These are phyloP conservation scores for Phylloporus rhodoxanthus DNA, from an alignment of 768 basidiomycete species.

Conservation along the genomic window DNA sequence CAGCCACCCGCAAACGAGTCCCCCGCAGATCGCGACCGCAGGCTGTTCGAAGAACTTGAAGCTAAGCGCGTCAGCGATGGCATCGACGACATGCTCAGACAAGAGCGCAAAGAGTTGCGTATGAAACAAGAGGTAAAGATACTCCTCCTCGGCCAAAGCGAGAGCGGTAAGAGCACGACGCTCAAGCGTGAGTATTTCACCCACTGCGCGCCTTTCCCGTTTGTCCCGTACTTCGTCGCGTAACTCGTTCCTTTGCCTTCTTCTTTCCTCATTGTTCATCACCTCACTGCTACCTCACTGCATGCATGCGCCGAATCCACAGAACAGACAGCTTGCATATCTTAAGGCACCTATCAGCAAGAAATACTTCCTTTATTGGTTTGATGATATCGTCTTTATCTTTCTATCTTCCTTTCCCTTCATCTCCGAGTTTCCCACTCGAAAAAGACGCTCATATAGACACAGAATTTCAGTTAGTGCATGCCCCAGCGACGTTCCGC, in stretches of 20 bases:
- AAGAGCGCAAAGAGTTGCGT: slow-evolving; percentile 60
- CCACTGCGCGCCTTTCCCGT: slow-evolving; percentile 2
- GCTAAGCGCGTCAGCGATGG: slow-evolving; percentile 69
- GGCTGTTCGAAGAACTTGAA: slow-evolving; percentile 61
- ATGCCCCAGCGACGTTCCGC: slow-evolving; percentile 69
- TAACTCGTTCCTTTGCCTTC: neutral
- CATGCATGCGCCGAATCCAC: slow-evolving; percentile 1
- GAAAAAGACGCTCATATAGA: slow-evolving; percentile 16
- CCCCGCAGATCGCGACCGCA: slow-evolving; percentile 53
- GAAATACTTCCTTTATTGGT: slow-evolving; percentile 5
- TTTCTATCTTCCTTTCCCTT: neutral
- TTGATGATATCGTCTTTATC: slow-evolving; percentile 1
- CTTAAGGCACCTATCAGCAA: neutral
- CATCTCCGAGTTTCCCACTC: neutral
- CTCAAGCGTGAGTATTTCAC: slow-evolving; percentile 67
- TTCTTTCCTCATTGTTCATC: neutral
- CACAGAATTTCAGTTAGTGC: slow-evolving; percentile 78
- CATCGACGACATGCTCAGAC: slow-evolving; percentile 74
- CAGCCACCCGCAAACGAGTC: slow-evolving; percentile 72
- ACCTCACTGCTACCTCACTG: neutral
- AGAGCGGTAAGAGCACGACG: slow-evolving; percentile 85
- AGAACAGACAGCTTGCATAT: neutral
- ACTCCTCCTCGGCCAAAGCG: slow-evolving; percentile 79
- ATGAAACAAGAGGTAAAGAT: slow-evolving; percentile 64
- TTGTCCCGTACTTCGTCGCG: neutral